These are phyloP conservation scores for Mycena metata DNA, from an alignment of 768 basidiomycete species.

Conservation along the genomic window DNA sequence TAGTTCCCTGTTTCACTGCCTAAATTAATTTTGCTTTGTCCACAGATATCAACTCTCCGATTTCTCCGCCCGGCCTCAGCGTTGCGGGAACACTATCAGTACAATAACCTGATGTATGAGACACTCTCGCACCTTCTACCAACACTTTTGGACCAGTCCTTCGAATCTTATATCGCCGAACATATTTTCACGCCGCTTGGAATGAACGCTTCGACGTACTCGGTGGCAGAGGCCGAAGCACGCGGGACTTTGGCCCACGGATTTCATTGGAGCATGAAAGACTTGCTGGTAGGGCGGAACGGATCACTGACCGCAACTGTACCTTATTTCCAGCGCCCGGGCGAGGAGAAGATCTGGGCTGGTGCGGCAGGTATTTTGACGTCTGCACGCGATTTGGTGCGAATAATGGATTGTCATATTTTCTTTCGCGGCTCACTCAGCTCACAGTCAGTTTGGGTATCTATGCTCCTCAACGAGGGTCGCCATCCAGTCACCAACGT, in stretches of 20 bases:
- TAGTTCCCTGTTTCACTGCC: background rate
- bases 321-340: slow-evolving; percentile 56
- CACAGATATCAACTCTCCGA: slow-evolving; percentile 53
- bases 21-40: too few relatives aligned
- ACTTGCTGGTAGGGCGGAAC: slow-evolving; percentile 44
- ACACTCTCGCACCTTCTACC: slow-evolving; percentile 55
- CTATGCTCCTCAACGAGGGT: slow-evolving; percentile 57
- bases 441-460: slow-evolving; percentile 49
- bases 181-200: slow-evolving; percentile 55
- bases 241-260: slow-evolving; percentile 53
- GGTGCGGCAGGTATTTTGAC: slow-evolving; percentile 58
- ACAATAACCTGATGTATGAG: slow-evolving; percentile 63
- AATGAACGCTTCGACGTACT: slow-evolving; percentile 57
- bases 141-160: slow-evolving; percentile 55
- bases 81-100: slow-evolving; percentile 58
- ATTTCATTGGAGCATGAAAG: slow-evolving; percentile 51
- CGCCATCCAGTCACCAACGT: slow-evolving; percentile 54
- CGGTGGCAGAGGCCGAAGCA: slow-evolving; percentile 51
- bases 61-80: slow-evolving; percentile 57
- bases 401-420: slow-evolving; percentile 6
- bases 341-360: slow-evolving; percentile 56
- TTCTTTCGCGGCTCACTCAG: slow-evolving; percentile 13
- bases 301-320: slow-evolving; percentile 52
- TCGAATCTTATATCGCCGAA: slow-evolving; percentile 55
- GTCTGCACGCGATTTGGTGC: slow-evolving; percentile 57